A percentile compares a stretch with the other conserved stretches of the same genome.
These are phyloP conservation scores for Thinopyrum elongatum DNA, from an alignment of 176 grass and related monocot genomes.

Conservation along the genomic window DNA sequence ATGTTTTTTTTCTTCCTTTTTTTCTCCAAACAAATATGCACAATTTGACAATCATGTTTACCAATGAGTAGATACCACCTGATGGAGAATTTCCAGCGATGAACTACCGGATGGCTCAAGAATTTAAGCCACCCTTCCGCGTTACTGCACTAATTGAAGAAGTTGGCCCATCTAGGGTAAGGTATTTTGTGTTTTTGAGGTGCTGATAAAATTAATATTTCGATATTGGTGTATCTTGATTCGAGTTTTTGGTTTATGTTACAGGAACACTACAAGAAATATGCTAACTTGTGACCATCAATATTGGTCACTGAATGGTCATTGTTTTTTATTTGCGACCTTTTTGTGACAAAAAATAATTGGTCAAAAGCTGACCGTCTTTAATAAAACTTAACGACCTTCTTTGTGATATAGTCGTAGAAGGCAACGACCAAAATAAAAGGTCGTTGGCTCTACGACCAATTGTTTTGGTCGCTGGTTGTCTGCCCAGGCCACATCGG, in stretches of 20 bases:
- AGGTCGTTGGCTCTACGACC: too few relatives aligned
- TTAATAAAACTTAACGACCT: too few relatives aligned
- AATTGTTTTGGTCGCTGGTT: too few relatives aligned
- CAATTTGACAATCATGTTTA: constrained; percentile 22
- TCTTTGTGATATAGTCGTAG: too few relatives aligned
- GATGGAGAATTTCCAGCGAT: constrained; percentile 99
- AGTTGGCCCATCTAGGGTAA: constrained; percentile 80
- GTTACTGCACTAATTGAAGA: constrained; percentile 95
- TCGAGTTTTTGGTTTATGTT: constrained; percentile 13
- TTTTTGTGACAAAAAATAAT: too few relatives aligned
- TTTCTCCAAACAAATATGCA: constrained; percentile 13
- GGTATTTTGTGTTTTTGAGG: constrained; percentile 28
- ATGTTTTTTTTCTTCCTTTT: constrained; percentile 11
- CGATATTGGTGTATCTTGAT: neutral
- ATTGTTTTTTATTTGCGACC: too few relatives aligned
- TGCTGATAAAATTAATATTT: constrained; percentile 12
- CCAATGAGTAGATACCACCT: constrained; percentile 67
- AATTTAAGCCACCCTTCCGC: constrained; percentile 91
- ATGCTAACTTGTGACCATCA: too few relatives aligned
- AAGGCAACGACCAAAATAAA: too few relatives aligned
- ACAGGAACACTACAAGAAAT: too few relatives aligned
- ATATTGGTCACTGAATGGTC: too few relatives aligned
- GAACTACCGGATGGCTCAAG: constrained; percentile 98
- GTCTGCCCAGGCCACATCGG: too few relatives aligned
- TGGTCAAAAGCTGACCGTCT: too few relatives aligned